These are phyloP conservation scores for Vaccinium macrocarpon DNA, from an alignment of 148 eudicot species.

Conservation along the genomic window DNA sequence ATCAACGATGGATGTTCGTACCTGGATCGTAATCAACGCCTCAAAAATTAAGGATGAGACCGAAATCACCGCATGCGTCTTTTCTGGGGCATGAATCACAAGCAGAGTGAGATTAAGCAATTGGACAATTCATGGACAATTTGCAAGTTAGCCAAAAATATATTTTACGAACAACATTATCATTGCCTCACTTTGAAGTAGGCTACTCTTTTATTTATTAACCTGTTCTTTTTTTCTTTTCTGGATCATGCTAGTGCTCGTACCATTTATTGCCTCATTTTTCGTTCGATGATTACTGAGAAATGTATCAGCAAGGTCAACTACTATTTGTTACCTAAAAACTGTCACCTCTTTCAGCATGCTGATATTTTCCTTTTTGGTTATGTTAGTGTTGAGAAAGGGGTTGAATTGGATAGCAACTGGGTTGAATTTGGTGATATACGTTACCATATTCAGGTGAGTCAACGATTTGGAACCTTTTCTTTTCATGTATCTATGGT, in stretches of 20 bases:
- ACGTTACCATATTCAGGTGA: slow-evolving; percentile 89
- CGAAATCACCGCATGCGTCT: background rate
- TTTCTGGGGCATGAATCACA: background rate
- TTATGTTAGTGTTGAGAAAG: slow-evolving; percentile 76
- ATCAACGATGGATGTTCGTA: background rate
- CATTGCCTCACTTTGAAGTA: background rate
- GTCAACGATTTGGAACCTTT: background rate
- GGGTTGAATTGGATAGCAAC: slow-evolving; percentile 83
- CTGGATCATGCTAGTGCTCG: background rate
- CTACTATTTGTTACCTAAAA: background rate
- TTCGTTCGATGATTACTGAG: background rate
- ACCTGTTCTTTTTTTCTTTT: background rate
- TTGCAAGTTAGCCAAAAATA: background rate
- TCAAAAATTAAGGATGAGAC: background rate
- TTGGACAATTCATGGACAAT: background rate
- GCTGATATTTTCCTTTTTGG: slow-evolving; percentile 13
- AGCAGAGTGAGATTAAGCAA: background rate
- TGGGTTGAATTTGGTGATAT: slow-evolving; percentile 97
- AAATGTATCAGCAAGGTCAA: background rate
- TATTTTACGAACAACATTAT: background rate
- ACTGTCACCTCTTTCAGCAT: background rate
- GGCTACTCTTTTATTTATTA: background rate
- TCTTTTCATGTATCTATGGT: background rate
- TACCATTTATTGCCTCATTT: slow-evolving; percentile 5
- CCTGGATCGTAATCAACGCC: background rate